Evolutionary conservation across 805 yeast species (phyloP), one percentile per base, ranked within the genome.

Genomic region (Metschnikowia henanensis): DNA sequence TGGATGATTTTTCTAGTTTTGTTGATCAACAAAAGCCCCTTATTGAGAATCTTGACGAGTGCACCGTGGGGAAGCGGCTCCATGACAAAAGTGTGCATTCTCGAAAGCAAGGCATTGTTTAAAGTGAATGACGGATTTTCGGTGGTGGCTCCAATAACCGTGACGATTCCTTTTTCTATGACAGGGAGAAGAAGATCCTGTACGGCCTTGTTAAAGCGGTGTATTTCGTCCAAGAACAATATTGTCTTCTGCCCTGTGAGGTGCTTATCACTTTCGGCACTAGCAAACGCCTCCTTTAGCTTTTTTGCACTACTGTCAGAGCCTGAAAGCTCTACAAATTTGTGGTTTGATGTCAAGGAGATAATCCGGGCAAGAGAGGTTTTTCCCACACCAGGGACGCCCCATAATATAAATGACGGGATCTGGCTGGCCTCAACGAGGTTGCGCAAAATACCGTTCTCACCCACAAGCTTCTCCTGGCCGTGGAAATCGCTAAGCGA

Each of bases 61-160:
- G 73, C 63, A 0, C 58, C 65, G 7, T 54, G 55, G 3, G 59
- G 45, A 31, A 71, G 52, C 0, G 72, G 66, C 30, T 71, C 73
- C 75, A 71, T 68, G 13, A 65, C 63, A 52, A 71, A 71, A 1
- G 74, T 68, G 52, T 70, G 74, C 72, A 70, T 65, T 43, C 76
- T 49, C 8, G 75, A 71, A 28, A 71, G 61, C 21, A 71, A 57
- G 0, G 76, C 75, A 48, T 68, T 68, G 45, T 69, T 71, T 23
- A 71, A 49, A 1, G 67, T 65, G 47, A 71, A 71, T 1, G 75
- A 69, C 1, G 76, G 76, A 59, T 94, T 94, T 60, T 94, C 99
- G 0, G 76, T 71, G 22, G 76, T 71, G 6, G 76, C 76, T 0
- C 75, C 76, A 17, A 71, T 61, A 1, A 71, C 66, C 0, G 72